Percentiles rank a stretch among this genome's conserved stretches.
Conservation (phyloP, 306 rosid genomes). For the Prunus kanzakura region DNA sequence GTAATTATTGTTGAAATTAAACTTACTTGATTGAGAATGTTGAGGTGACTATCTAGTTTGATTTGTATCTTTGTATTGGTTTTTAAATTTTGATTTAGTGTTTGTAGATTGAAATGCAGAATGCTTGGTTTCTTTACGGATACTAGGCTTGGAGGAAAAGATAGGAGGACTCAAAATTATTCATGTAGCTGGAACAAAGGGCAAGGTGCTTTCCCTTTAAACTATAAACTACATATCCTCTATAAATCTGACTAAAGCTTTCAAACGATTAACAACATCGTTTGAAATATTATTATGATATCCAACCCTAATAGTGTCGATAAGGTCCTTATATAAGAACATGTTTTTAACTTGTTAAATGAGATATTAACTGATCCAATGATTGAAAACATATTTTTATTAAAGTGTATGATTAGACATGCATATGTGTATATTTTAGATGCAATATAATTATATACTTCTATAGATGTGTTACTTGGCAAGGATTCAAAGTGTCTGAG, state of each 20-base stretch:
- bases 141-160: conserved; percentile 57
- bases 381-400: neutral
- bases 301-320: neutral
- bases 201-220: conserved; percentile 51
- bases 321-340: neutral
- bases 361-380: neutral
- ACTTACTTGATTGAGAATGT: neutral
- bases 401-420: neutral
- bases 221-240: neutral
- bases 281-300: neutral
- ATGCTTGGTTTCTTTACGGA: conserved; percentile 38
- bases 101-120: conserved; percentile 9
- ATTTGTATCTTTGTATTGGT: neutral
- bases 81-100: neutral
- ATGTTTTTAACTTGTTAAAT: neutral
- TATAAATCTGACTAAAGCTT: conserved; percentile 6
- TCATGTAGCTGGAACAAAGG: conserved; percentile 88
- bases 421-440: neutral
- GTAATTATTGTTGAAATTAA: neutral
- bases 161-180: conserved; percentile 58
- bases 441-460: neutral
- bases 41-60: neutral
- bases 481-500: neutral
- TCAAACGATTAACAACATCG: neutral
- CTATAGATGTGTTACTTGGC: neutral